These are phyloP conservation scores for Beauveria rudraprayagi DNA, from an alignment of 2,329 filamentous ascomycete genomes.

Conservation along the genomic window DNA sequence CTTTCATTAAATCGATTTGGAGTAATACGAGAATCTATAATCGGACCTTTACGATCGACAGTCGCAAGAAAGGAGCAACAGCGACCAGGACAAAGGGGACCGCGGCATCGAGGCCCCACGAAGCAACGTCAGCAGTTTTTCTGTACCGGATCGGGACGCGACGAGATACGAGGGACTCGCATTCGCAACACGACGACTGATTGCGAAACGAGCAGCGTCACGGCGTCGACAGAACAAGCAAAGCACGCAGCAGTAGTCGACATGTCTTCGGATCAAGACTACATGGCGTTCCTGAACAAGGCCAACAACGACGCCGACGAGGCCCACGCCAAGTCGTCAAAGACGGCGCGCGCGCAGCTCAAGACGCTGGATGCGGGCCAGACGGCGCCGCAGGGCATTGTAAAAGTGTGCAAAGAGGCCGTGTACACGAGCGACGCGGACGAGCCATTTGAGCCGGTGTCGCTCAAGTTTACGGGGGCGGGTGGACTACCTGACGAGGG, in stretches of 20 bases:
- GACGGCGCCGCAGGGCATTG: conserved; percentile 52
- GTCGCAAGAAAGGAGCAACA: neutral
- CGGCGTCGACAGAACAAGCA: neutral
- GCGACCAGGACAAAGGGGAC: neutral
- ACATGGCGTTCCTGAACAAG: conserved; percentile 78
- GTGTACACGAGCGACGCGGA: conserved; percentile 78
- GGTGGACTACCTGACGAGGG: conserved; percentile 53
- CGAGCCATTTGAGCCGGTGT: conserved; percentile 75
- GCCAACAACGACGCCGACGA: conserved; percentile 71
- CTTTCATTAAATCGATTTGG: neutral
- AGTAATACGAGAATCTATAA: neutral
- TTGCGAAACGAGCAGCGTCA: neutral
- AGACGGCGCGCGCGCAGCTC: conserved; percentile 29
- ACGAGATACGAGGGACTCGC: neutral
- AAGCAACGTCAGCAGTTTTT: conserved; percentile 5
- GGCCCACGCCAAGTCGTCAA: conserved; percentile 33
- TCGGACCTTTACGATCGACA: neutral
- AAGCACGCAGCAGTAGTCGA: conserved; percentile 15
- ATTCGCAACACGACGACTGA: neutral
- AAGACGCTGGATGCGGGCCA: conserved; percentile 46
- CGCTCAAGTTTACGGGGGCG: conserved; percentile 49
- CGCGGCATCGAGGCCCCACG: neutral
- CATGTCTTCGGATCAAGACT: conserved; percentile 74
- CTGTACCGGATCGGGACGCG: neutral
- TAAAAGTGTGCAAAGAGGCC: conserved; percentile 39